phyloP scores from a whole-genome alignment of 768 basidiomycete species.

The Tylopilus balloui region DNA sequence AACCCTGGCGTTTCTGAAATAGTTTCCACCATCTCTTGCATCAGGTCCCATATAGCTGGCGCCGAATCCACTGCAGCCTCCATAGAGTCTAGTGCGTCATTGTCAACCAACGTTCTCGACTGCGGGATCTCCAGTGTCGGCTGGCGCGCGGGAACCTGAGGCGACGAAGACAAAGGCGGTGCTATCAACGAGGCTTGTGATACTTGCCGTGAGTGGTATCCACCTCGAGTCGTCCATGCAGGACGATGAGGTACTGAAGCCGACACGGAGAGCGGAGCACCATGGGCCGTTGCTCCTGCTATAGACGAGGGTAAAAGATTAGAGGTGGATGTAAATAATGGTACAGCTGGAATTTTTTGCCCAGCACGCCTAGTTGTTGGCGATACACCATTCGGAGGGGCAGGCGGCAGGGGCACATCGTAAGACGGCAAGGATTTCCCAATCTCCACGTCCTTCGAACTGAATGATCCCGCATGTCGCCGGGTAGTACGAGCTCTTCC shows the following conservation, averaged over 20 bases:
- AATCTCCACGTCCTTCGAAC: conserved; percentile 84
- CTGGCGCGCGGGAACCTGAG: conserved; percentile 24
- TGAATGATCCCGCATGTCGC: conserved; percentile 93
- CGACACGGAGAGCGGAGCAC: conserved; percentile 6
- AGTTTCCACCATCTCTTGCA: conserved; percentile 67
- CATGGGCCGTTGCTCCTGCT: conserved; percentile 4
- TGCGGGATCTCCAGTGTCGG: conserved; percentile 46
- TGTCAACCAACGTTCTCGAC: conserved; percentile 66
- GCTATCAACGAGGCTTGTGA: conserved; percentile 42
- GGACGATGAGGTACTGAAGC: conserved; percentile 14
- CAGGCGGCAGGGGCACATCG: conserved; percentile 33
- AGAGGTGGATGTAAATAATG: conserved; percentile 29
- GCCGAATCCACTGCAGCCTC: conserved; percentile 75
- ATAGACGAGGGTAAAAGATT: conserved; percentile 11
- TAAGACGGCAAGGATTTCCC: conserved; percentile 77
- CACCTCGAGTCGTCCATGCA: conserved; percentile 8
- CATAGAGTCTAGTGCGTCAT: conserved; percentile 75
- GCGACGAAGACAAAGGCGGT: conserved; percentile 36
- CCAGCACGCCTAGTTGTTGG: conserved; percentile 44
- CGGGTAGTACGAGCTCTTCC: conserved; percentile 56
- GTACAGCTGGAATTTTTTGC: conserved; percentile 43
- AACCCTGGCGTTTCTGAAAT: conserved; percentile 44
- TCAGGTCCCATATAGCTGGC: conserved; percentile 76
- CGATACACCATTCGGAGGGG: conserved; percentile 24
- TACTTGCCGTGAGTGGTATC: conserved; percentile 39